Base-by-base conservation (phyloP, 768 basidiomycete species). In the Strobilomyces dryophilus region DNA sequence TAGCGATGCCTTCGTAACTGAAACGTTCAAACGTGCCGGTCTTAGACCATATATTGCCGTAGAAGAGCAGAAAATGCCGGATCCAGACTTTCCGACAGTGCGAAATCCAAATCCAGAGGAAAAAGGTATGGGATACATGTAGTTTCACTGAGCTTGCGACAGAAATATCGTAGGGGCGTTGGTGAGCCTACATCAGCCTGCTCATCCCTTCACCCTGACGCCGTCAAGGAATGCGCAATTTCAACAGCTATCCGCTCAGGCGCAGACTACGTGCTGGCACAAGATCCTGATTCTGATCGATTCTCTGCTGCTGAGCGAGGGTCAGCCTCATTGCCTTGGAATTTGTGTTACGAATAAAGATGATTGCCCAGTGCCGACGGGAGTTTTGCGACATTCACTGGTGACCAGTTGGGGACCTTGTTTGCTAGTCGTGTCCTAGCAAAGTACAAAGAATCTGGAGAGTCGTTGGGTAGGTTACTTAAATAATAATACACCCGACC, bases 101-200 rank as follows among this genome's bases (percentile, higher is more conserved):
- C 72, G 70, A 20, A 93, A 90, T 66, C 92, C 92, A 2, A 95
- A 95, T 62, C 92, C 92, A 2, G 92, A 95, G 67, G 92, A 95
- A 67, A 85, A 89, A 70, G 92, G 92, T 81, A 62, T 51, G 69
- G 14, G 15, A 12, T 35, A 15, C 21, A 40, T 43, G 24, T 44
- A 6, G 7, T 20, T 53, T 18, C 20, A 27, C 54, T 54, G 29
- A 45, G 12, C 42, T 61, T 14, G 58, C 18, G 5, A 24, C 43
- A 39, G 18, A 40, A 8, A 8, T n/a, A 21, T 46, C 46, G 44
- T 57, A 80, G 79, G 81, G 15, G 79, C 80, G 35, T 67, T 80
- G 69, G 79, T 81, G 63, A 49, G 70, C 57, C 51, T 24, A 29
- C 34, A 46, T 14, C n/a, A 43, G n/a, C 7, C 6, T 21, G 15